Percentiles rank a stretch among this genome's conserved stretches.
Conservation (phyloP, 2,329 filamentous ascomycete genomes). For the Fusarium sp. region DNA sequence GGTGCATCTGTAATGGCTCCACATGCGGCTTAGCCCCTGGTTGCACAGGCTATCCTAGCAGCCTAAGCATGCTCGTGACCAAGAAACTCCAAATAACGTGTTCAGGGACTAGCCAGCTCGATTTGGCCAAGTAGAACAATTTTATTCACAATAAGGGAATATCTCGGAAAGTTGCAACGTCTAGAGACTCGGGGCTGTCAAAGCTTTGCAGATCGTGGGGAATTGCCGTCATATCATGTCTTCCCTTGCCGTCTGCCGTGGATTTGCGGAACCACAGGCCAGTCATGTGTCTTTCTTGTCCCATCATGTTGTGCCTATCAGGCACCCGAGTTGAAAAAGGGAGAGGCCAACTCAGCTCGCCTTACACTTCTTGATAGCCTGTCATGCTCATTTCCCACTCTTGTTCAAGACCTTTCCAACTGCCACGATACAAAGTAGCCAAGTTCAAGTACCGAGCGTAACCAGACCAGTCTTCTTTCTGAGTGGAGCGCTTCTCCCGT, state of each 20-base stretch:
- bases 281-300: neutral
- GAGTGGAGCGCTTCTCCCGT: slow-evolving; percentile 27
- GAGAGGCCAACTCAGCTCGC: neutral
- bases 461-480: slow-evolving; percentile 32
- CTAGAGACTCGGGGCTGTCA: slow-evolving; percentile 18
- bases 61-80: neutral
- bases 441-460: slow-evolving; percentile 30
- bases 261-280: neutral
- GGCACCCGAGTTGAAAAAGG: neutral
- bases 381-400: neutral
- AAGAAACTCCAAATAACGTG: neutral
- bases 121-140: neutral
- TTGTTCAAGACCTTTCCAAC: slow-evolving; percentile 3
- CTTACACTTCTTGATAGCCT: neutral
- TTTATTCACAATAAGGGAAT: slow-evolving; percentile 37
- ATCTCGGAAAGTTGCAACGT: slow-evolving; percentile 40
- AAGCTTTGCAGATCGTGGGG: slow-evolving; percentile 44
- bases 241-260: slow-evolving; percentile 22
- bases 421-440: slow-evolving; percentile 27
- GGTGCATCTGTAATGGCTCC: neutral
- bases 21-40: neutral
- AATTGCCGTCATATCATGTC: slow-evolving; percentile 30
- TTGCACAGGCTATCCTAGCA: neutral
- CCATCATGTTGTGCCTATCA: neutral
- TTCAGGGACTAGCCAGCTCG: neutral